These are phyloP conservation scores for Claviceps maximensis DNA, from an alignment of 2,329 filamentous ascomycete species.

Conservation along the genomic window DNA sequence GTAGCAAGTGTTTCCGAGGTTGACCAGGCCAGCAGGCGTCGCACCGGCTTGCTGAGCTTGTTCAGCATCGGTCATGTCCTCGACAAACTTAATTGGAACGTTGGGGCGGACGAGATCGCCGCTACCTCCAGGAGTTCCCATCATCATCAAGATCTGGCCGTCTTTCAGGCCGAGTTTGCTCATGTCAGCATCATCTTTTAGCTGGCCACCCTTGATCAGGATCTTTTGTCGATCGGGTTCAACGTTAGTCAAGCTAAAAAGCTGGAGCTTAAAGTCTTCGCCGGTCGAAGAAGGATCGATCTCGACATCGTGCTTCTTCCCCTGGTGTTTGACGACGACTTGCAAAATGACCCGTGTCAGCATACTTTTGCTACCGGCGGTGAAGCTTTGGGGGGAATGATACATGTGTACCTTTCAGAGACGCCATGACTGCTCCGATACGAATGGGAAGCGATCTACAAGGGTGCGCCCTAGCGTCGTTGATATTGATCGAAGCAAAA, in stretches of 20 bases:
- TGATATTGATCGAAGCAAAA: background rate
- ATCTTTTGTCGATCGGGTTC: constrained; percentile 96
- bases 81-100: constrained; percentile 74
- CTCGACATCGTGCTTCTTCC: constrained; percentile 90
- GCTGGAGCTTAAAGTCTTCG: constrained; percentile 89
- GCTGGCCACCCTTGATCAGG: constrained; percentile 80
- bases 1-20: constrained; percentile 96
- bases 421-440: constrained; percentile 25
- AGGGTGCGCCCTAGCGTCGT: background rate
- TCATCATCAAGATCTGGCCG: constrained; percentile 86
- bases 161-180: constrained; percentile 73
- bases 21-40: constrained; percentile 75
- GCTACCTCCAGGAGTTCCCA: constrained; percentile 69
- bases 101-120: constrained; percentile 56
- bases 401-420: constrained; percentile 33
- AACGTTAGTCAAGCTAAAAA: constrained; percentile 89
- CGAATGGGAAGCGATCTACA: background rate
- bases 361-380: background rate
- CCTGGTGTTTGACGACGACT: constrained; percentile 92
- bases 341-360: constrained; percentile 9
- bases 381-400: constrained; percentile 9
- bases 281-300: constrained; percentile 74
- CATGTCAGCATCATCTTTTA: constrained; percentile 90
- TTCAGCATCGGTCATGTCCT: constrained; percentile 96
- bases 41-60: constrained; percentile 71